Conservation (phyloP, 257 asterid genomes). For the Nicotiana knightiana region DNA sequence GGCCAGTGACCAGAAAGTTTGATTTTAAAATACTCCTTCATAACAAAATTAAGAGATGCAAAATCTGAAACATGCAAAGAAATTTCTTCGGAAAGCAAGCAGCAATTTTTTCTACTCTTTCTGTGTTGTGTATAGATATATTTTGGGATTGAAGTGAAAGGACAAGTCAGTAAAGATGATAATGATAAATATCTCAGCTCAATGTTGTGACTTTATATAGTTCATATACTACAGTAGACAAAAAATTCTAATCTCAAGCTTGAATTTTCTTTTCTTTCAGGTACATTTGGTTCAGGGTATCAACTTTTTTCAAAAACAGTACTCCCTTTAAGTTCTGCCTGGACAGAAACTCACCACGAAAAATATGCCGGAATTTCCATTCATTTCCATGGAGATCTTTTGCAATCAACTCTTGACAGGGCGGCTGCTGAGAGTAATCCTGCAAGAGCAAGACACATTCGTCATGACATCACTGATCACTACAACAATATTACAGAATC, state of each 20-base stretch:
- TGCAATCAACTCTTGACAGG: constrained; percentile 83
- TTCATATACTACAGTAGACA: not conserved
- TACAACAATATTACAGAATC: not conserved
- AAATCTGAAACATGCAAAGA: not conserved
- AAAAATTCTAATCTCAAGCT: not conserved
- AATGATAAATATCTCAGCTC: not conserved
- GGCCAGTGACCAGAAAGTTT: not conserved
- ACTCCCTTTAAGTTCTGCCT: not conserved
- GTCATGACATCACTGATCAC: constrained; percentile 4
- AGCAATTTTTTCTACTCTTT: not conserved
- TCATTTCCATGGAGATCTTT: constrained; percentile 97
- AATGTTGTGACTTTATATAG: not conserved
- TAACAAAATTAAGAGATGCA: not conserved
- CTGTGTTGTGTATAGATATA: not conserved
- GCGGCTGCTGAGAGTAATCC: constrained; percentile 94
- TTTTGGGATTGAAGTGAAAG: not conserved
- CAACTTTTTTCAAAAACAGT: not conserved
- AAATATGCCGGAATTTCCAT: constrained; percentile 94
- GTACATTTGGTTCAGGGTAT: not conserved
- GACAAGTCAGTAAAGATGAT: not conserved
- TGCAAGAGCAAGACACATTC: constrained; percentile 19
- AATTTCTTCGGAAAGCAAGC: not conserved
- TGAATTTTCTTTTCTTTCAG: not conserved
- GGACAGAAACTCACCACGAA: constrained; percentile 56
- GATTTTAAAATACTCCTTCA: not conserved